These are phyloP conservation scores for Pinus albicaulis DNA, from an alignment of 75 land plant genomes.

Conservation along the genomic window DNA sequence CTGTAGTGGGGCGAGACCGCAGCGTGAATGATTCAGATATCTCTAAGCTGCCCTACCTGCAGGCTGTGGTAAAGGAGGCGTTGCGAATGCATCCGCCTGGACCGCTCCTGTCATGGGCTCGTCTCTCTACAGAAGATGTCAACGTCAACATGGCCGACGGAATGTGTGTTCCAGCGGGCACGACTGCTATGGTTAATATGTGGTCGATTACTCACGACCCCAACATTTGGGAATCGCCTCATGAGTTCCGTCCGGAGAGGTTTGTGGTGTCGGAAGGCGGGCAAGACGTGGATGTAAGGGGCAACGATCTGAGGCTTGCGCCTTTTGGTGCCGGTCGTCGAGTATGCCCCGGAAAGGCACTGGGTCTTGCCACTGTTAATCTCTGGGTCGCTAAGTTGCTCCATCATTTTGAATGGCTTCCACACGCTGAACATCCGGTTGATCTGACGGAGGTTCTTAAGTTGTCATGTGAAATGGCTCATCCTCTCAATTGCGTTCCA, in stretches of 20 bases:
- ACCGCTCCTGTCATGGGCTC: slow-evolving; percentile 87
- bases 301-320: slow-evolving; percentile 78
- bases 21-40: slow-evolving; percentile 40
- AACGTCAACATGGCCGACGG: slow-evolving; percentile 42
- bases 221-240: slow-evolving; percentile 53
- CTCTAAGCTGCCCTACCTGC: slow-evolving; percentile 51
- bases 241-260: slow-evolving; percentile 59
- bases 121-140: slow-evolving; percentile 69
- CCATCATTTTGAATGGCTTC: slow-evolving; percentile 45
- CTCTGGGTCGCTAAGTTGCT: slow-evolving; percentile 78
- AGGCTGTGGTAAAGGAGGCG: slow-evolving; percentile 69
- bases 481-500: no score
- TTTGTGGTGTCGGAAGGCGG: slow-evolving; percentile 27
- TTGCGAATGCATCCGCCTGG: slow-evolving; percentile 76
- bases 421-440: slow-evolving; percentile 11
- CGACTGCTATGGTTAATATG: slow-evolving; percentile 95
- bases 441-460: slow-evolving; percentile 56
- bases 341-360: slow-evolving; percentile 81
- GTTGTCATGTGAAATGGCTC: slow-evolving; percentile 69
- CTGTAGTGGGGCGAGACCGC: slow-evolving; percentile 6
- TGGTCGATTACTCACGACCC: slow-evolving; percentile 80
- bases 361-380: slow-evolving; percentile 69
- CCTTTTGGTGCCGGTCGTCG: slow-evolving; percentile 89
- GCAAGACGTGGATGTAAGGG: slow-evolving; percentile 53
- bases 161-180: slow-evolving; percentile 56